Percentiles rank a stretch among this genome's conserved stretches.
Evolutionary conservation across 768 basidiomycete species (phyloP).

Genomic region (Lenzites betulinus): DNA sequence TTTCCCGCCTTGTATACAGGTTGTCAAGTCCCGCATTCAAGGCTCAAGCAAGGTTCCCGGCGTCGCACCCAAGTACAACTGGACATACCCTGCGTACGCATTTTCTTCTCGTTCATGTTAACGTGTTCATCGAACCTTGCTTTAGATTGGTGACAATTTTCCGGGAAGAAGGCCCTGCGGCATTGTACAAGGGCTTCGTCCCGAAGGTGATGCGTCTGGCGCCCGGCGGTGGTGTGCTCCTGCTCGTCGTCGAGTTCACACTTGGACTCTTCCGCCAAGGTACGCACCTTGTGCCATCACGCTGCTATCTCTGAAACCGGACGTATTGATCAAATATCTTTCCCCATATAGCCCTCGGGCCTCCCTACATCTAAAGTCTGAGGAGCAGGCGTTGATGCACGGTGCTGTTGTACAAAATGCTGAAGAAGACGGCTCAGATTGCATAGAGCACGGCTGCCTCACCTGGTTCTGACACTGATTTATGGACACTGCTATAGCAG

Average conservation of each 20-base stretch:
- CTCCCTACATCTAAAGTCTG: conserved; percentile 26
- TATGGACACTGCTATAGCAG: not conserved
- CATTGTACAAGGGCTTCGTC: conserved; percentile 93
- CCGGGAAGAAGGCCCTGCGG: conserved; percentile 82
- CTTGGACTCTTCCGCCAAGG: conserved; percentile 75
- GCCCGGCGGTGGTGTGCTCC: conserved; percentile 91
- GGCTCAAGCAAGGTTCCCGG: conserved; percentile 65
- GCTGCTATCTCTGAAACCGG: too few relatives aligned
- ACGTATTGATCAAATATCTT: too few relatives aligned
- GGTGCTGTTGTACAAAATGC: not conserved
- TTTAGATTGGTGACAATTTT: conserved; percentile 67
- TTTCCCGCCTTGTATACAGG: conserved; percentile 45
- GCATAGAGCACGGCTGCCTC: too few relatives aligned
- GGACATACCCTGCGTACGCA: conserved; percentile 86
- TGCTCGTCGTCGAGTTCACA: conserved; percentile 92
- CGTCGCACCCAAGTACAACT: conserved; percentile 85
- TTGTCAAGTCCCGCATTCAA: conserved; percentile 96
- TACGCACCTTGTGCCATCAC: conserved; percentile 29
- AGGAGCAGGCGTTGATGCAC: not conserved
- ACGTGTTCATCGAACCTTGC: not conserved
- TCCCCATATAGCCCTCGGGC: conserved; percentile 26
- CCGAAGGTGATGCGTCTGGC: conserved; percentile 95
- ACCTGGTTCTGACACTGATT: not conserved
- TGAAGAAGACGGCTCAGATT: not conserved
- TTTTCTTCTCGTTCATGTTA: not conserved